These are phyloP conservation scores for Epichloe typhina DNA, from an alignment of 2,329 filamentous ascomycete species.

Conservation along the genomic window DNA sequence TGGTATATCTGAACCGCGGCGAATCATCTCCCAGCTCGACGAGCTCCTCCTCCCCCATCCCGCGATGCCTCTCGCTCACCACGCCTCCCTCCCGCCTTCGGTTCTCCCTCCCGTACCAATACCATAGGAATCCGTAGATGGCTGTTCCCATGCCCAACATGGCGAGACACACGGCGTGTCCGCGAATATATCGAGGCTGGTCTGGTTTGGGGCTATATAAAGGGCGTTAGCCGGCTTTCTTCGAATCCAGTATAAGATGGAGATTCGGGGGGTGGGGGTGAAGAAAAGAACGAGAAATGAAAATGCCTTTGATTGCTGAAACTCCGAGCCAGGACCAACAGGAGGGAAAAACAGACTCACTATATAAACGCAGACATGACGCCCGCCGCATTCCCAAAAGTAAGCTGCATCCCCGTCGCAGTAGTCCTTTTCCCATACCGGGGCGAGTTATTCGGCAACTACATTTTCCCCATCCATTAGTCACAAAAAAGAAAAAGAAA, in stretches of 20 bases:
- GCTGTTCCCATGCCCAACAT: conserved; percentile 41
- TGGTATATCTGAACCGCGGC: conserved; percentile 34
- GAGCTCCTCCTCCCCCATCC: conserved; percentile 32
- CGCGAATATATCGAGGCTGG: conserved; percentile 43
- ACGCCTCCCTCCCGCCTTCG: conserved; percentile 25
- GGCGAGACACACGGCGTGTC: conserved; percentile 47
- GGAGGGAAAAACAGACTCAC: conserved; percentile 12
- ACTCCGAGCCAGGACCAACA: background rate
- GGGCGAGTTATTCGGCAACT: conserved; percentile 53
- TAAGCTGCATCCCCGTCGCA: conserved; percentile 57
- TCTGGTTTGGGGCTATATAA: conserved; percentile 28
- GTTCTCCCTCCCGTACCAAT: conserved; percentile 37
- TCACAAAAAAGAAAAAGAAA: background rate
- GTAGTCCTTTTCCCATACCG: conserved; percentile 66
- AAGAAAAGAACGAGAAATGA: background rate
- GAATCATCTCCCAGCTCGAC: conserved; percentile 38
- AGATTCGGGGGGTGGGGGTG: no score
- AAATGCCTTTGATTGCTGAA: no score
- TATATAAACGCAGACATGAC: conserved; percentile 62
- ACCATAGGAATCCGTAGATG: conserved; percentile 42
- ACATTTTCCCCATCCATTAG: background rate
- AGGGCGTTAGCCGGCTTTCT: background rate
- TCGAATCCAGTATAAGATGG: no score
- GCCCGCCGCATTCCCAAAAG: conserved; percentile 55
- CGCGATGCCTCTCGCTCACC: conserved; percentile 25